A percentile compares a stretch with the other conserved stretches of the same genome.
These are phyloP conservation scores for Neurospora terricola DNA, from an alignment of 495 filamentous ascomycete genomes.

Conservation along the genomic window DNA sequence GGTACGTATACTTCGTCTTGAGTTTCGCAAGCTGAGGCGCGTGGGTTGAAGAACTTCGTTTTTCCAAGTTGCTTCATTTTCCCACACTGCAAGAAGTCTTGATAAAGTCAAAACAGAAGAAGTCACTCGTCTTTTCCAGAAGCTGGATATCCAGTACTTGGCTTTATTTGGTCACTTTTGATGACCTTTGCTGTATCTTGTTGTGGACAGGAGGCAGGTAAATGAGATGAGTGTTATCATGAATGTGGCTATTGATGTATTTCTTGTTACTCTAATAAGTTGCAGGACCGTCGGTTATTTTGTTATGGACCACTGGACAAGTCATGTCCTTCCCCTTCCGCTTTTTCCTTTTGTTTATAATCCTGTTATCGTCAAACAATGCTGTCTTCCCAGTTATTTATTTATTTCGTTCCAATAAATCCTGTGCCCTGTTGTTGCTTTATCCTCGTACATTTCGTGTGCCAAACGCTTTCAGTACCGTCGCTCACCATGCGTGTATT, in stretches of 20 bases:
- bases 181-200: not conserved
- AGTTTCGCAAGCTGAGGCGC: not conserved
- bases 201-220: too few species aligned
- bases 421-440: not conserved
- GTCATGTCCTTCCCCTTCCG: not conserved
- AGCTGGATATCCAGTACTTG: not conserved
- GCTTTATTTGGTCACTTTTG: not conserved
- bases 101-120: not conserved
- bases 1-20: not conserved
- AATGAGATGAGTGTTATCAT: too few species aligned
- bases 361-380: not conserved
- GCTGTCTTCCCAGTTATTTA: not conserved
- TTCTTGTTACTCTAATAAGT: not conserved
- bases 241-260: not conserved
- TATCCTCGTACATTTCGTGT: not conserved
- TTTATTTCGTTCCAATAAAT: not conserved
- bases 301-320: not conserved
- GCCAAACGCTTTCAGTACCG: not conserved
- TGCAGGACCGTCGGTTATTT: not conserved
- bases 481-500: not conserved
- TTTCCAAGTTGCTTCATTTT: not conserved
- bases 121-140: not conserved
- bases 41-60: not conserved
- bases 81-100: not conserved
- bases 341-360: not conserved